Conservation (phyloP, 75 land plant species). For the Picea glauca region DNA sequence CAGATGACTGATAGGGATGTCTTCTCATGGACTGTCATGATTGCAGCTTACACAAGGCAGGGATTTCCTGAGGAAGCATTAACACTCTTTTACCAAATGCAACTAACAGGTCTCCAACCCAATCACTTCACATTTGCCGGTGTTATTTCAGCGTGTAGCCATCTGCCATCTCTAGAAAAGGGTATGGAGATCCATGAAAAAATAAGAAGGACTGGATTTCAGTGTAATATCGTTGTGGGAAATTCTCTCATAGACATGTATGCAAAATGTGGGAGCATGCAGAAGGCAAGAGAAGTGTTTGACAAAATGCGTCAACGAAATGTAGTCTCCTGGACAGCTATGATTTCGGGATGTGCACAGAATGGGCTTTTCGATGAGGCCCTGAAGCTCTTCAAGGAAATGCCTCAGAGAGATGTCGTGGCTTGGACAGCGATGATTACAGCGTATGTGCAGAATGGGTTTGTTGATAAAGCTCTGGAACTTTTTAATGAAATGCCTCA, state of each 20-base stretch:
- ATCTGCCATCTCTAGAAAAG: slow-evolving; percentile 12
- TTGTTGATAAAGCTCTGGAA: slow-evolving; percentile 18
- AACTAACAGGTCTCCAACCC: slow-evolving; percentile 19
- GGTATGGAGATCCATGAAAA: slow-evolving; percentile 30
- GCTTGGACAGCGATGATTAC: slow-evolving; percentile 2
- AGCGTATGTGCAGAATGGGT: slow-evolving; percentile 8
- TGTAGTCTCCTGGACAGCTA: slow-evolving; percentile 11
- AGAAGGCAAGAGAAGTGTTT: slow-evolving; percentile 10
- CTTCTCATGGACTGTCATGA: slow-evolving; percentile 33
- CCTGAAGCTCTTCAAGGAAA: neutral
- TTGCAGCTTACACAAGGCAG: slow-evolving; percentile 24
- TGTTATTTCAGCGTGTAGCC: slow-evolving; percentile 35
- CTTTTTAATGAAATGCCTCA: slow-evolving; percentile 39
- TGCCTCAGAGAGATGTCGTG: neutral
- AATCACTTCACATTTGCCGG: slow-evolving; percentile 39
- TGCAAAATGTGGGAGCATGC: slow-evolving; percentile 14
- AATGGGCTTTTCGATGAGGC: neutral
- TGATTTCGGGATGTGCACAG: neutral
- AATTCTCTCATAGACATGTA: slow-evolving; percentile 13
- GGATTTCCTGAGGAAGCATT: slow-evolving; percentile 30
- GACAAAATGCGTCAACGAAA: slow-evolving; percentile 14
- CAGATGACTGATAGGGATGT: slow-evolving; percentile 14
- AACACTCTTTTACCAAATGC: slow-evolving; percentile 27
- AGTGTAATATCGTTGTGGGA: neutral
- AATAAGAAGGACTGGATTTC: neutral